phyloP scores from a whole-genome alignment of 306 rosid genomes.

The Cotoneaster glaucophyllus region DNA sequence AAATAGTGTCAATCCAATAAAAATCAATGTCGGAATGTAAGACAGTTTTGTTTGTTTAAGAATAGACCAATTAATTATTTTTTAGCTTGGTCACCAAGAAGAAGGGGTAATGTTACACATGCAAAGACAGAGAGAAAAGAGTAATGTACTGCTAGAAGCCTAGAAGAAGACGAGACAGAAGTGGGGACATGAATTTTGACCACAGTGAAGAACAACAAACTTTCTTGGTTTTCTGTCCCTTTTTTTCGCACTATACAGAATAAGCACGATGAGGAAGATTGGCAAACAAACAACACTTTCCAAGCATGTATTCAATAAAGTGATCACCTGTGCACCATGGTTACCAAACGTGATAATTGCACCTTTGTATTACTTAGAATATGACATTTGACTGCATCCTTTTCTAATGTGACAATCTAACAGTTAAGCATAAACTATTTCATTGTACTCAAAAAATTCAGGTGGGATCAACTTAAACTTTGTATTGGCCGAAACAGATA shows the following conservation, averaged over 20 bases:
- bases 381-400: neutral
- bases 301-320: neutral
- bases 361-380: too few relatives aligned
- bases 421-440: neutral
- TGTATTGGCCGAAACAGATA: neutral
- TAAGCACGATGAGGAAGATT: neutral
- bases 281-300: neutral
- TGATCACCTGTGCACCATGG: neutral
- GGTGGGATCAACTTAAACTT: neutral
- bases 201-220: neutral
- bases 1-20: neutral
- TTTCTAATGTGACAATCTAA: neutral
- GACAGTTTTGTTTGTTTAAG: neutral
- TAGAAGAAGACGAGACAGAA: neutral
- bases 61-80: neutral
- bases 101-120: neutral
- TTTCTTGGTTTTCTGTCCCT: neutral
- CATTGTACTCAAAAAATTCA: neutral
- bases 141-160: neutral
- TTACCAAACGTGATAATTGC: neutral
- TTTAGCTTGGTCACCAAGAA: neutral
- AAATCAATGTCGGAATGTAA: neutral
- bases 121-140: neutral
- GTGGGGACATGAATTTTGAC: neutral
- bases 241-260: neutral